Percentiles rank a stretch among this genome's conserved stretches.
Conservation (phyloP, 495 filamentous ascomycete species). For the Ascodesmis nigricans region DNA sequence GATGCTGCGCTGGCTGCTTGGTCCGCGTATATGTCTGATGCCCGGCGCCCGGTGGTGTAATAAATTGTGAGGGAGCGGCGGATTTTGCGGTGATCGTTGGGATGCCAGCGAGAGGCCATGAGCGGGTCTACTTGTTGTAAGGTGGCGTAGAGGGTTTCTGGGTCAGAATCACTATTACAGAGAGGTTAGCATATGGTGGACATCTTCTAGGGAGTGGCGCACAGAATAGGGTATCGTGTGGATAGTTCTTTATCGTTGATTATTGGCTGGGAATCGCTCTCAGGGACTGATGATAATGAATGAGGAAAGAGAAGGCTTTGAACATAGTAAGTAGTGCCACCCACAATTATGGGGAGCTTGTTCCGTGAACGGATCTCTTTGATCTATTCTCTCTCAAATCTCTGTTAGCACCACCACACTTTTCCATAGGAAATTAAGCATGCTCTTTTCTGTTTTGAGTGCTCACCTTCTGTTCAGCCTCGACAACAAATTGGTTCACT, state of each 20-base stretch:
- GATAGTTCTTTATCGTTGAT: slow-evolving; percentile 18
- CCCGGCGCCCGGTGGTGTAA: slow-evolving; percentile 49
- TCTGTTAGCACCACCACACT: too few species aligned
- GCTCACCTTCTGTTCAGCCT: slow-evolving; percentile 34
- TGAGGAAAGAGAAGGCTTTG: slow-evolving; percentile 60
- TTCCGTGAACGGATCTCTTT: slow-evolving; percentile 53
- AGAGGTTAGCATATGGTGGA: too few species aligned
- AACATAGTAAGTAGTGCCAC: slow-evolving; percentile 87
- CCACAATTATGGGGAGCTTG: slow-evolving; percentile 72
- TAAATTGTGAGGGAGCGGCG: slow-evolving; percentile 75
- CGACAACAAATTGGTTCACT: slow-evolving; percentile 47
- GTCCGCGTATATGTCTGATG: slow-evolving; percentile 73
- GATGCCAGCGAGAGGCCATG: slow-evolving; percentile 87
- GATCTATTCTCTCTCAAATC: slow-evolving; percentile 33
- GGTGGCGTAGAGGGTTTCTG: slow-evolving; percentile 46
- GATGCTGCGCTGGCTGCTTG: slow-evolving; percentile 28
- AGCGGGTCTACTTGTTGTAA: slow-evolving; percentile 61
- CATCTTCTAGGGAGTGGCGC: not conserved
- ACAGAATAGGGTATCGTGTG: slow-evolving; percentile 45
- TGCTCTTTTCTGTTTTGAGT: too few species aligned
- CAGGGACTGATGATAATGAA: too few species aligned
- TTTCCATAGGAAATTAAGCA: too few species aligned
- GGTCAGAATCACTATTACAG: too few species aligned
- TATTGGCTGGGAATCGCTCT: too few species aligned
- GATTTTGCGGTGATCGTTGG: slow-evolving; percentile 77